Evolutionary conservation across 179 eudicot genomes (phyloP), one percentile per base, ranked within the genome.

Genomic region (Spinacia oleracea): DNA sequence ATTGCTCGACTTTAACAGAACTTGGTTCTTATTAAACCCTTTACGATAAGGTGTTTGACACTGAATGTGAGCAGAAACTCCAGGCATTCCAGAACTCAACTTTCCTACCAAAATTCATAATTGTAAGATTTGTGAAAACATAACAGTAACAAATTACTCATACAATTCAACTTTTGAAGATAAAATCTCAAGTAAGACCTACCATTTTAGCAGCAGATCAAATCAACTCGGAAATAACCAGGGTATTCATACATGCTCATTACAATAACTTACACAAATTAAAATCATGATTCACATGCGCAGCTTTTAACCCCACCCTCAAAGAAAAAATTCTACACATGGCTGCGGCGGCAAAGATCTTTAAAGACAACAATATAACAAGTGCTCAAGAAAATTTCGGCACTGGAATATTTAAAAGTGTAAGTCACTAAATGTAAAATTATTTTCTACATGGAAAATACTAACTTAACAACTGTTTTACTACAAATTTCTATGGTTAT

Each of bases 11-110:
- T 78, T 78, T 58, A 85, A 79, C n/a, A 80, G 84, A 50, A 70
- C 87, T 77, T 84, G 85, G 69, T 77, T 87, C 83, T 81, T 88
- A 48, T 79, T 80, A 62, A 68, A 74, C 56, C 82, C 80, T 83
- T 89, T 89, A 62, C 55, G 72, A 62, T 71, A 71, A 20, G 80
- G 80, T 25, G 60, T 70, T 35, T 70, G 81, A 18, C 85, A 55
- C 77, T 76, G 82, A 43, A 56, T 51, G 72, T 85, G 81, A 45
- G 53, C 62, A 16, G 71, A 72, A 74, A 78, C 73, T 32, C 82
- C 83, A 70, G 79, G 50, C 50, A n/a, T 74, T 15, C 83, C 75
- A 78, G 83, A 78, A 65, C 66, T 64, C 63, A 63, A 53, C 68
- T 72, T 87, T 55, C 88, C 90, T 90, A 81, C 31, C n/a, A 56